Base-by-base conservation (phyloP, 2,329 filamentous ascomycete species). In the Cryphonectria parasitica region DNA sequence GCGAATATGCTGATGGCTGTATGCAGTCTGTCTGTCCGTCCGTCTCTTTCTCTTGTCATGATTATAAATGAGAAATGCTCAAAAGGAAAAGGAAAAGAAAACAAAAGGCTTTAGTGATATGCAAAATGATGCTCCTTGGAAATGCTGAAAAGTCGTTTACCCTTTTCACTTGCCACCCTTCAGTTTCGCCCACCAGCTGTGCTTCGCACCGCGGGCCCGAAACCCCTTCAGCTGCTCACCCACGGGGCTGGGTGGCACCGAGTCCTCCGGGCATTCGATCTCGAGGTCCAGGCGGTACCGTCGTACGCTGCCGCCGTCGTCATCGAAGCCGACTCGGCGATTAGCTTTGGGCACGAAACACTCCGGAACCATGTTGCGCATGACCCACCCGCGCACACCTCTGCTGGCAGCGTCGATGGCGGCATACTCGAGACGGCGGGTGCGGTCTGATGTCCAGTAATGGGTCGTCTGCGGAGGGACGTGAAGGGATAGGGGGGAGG, bases 391-490 rank as follows among this genome's bases (percentile, higher is more conserved):
- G 73, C 85, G 85, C 41, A 91, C 82, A 5, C 89, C 89, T 1
- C 83, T 83, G 49, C 84, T 86, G 1, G 89, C 88, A 0, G 88
- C 88, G 65, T 91, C 89, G 56, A 91, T 91, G 69, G 89, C 89
- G 0, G 88, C 89, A 74, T 91, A 91, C 80, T 91, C 89, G 3
- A 90, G 82, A 15, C 88, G 83, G 3, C 89, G 84, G 0, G 89
- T 90, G 67, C 83, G 83, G 76, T 90, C 87, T 75, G 87, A 90
- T 0, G 88, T 91, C 89, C 89, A 91, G 79, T 91, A 91, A 76
- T 90, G 88, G 1, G 87, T 88, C 2, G 89, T 90, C 74, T 86
- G 84, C 4, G 87, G 87, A 17, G 87, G 88, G 1, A 31, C 58
- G n/a, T 39, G 81, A 2, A 82, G 79, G 45, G 81, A 80, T 2